phyloP scores from a whole-genome alignment of 805 yeast genomes.

The Saccharomycopsis vini region DNA sequence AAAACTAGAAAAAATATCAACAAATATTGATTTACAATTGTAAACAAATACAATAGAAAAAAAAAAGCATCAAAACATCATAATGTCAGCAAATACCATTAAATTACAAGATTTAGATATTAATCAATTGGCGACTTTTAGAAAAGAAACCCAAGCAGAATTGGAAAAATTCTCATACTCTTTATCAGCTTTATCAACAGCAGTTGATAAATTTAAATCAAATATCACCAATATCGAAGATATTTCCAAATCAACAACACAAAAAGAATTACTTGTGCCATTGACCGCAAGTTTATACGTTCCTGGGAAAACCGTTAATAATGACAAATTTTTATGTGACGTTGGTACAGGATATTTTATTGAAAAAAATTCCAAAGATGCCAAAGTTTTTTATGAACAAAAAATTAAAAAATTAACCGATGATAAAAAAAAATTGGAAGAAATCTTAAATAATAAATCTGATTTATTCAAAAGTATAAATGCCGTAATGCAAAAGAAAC shows the following conservation, averaged over 20 bases:
- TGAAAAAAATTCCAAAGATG: slow-evolving; percentile 62
- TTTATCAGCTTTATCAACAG: slow-evolving; percentile 71
- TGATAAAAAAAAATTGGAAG: slow-evolving; percentile 67
- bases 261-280: slow-evolving; percentile 63
- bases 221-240: slow-evolving; percentile 64
- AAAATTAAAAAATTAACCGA: slow-evolving; percentile 64
- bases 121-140: slow-evolving; percentile 77
- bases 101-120: slow-evolving; percentile 65
- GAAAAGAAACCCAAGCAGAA: slow-evolving; percentile 77
- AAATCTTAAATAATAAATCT: slow-evolving; percentile 67
- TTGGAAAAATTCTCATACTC: slow-evolving; percentile 80
- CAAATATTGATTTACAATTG: no score
- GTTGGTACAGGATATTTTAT: slow-evolving; percentile 95
- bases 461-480: slow-evolving; percentile 56
- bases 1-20: no score
- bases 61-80: not conserved
- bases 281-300: slow-evolving; percentile 82
- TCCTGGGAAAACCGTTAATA: slow-evolving; percentile 67
- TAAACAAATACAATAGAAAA: not conserved
- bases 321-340: slow-evolving; percentile 73
- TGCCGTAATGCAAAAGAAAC: slow-evolving; percentile 42
- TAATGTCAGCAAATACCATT: slow-evolving; percentile 10
- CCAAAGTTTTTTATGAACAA: slow-evolving; percentile 59
- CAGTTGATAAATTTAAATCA: slow-evolving; percentile 72
- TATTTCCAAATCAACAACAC: slow-evolving; percentile 28